Base-by-base conservation (phyloP, 2,329 filamentous ascomycete species). In the Alternaria solani region DNA sequence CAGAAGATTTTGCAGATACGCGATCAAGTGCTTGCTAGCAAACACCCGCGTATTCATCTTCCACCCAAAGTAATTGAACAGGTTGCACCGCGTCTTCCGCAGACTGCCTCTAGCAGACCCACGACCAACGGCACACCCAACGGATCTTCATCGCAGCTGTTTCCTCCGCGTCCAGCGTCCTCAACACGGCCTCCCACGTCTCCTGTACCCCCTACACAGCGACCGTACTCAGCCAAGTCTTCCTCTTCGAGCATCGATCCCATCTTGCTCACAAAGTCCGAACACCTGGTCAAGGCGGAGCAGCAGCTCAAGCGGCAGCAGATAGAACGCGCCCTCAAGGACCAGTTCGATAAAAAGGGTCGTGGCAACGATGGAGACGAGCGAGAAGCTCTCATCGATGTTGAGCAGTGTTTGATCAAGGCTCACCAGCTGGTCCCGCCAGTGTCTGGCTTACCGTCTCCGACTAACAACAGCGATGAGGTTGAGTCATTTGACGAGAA, bases 401-500 rank as follows among this genome's bases (percentile, higher is more conserved):
- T 83, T 46, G 79, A 80, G 63, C 72, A 77, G 46, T 76, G 80
- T 61, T 74, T 80, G 51, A 68, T 72, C 38, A 73, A 92, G 77
- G 89, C 96, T 62, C 83, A 94, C 74, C 85, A 88, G 65, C 82
- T 92, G 69, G 91, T 93, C 75, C 88, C 89, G 78, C 88, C 88
- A 57, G 84, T 89, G 68, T 86, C 90, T 72, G 85, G 87, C 74
- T 82, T 86, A 64, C 80, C 68, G 38, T 75, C 80, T 63, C 76
- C 79, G 60, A 82, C 83, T 83, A 86, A 87, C 81, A 84, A 89
- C 79, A 84, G 83, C 73, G 88, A 88, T 77, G 85, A 86, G 74
- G 91, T 85, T 85, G 92, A 94, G 78, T 95, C 92, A 36, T 92
- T 93, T 81, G 93, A 97, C 80, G 91, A 96, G 77, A 93, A 96